Percentiles rank a stretch among this genome's conserved stretches.
phyloP scores from a whole-genome alignment of 2,329 filamentous ascomycete species.

The Exserohilum turcica region DNA sequence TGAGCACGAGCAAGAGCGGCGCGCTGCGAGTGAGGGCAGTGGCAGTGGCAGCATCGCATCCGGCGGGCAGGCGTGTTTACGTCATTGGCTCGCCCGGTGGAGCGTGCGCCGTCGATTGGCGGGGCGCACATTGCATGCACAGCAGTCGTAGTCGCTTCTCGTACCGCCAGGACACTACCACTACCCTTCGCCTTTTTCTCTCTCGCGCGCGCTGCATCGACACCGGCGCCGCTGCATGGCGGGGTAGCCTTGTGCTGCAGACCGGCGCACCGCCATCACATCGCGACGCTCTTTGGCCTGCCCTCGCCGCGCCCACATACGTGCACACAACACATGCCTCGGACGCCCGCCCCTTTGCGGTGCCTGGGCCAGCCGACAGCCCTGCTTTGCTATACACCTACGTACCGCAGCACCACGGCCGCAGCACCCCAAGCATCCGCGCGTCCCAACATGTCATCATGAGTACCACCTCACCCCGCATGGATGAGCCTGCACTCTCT shows the following conservation, averaged over 20 bases:
- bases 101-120: conserved; percentile 21
- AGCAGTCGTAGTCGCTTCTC: no score
- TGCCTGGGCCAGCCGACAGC: conserved; percentile 11
- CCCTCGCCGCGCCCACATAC: background rate
- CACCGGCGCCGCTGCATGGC: background rate
- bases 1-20: conserved; percentile 21
- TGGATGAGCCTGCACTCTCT: conserved; percentile 12
- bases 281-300: background rate
- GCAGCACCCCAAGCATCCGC: conserved; percentile 13
- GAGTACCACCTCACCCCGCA: conserved; percentile 11
- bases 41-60: conserved; percentile 9
- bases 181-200: no score
- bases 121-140: conserved; percentile 5
- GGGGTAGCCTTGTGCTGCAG: background rate
- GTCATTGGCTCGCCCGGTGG: conserved; percentile 25
- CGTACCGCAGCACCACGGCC: background rate
- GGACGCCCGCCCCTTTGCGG: no score
- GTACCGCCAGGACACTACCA: background rate
- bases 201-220: no score
- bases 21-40: conserved; percentile 13
- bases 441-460: conserved; percentile 15
- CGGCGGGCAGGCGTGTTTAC: conserved; percentile 24
- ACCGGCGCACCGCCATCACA: no score
- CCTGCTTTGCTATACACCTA: no score
- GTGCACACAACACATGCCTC: background rate